Conservation (phyloP, 2,329 filamentous ascomycete species). For the Graphilbum sp. region DNA sequence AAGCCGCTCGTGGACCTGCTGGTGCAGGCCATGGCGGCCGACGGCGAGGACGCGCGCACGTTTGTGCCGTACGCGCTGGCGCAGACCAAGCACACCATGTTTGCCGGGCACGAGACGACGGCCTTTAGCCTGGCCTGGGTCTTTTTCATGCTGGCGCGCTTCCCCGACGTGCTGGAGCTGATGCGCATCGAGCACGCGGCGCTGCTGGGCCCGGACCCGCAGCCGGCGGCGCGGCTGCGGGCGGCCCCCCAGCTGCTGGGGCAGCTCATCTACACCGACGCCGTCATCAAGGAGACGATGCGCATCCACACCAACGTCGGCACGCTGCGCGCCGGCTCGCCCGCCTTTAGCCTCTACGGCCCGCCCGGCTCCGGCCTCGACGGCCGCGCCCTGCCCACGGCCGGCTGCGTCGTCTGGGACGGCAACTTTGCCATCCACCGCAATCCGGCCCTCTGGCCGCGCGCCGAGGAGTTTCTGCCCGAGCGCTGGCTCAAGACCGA, state of each 20-base stretch:
- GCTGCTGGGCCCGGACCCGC: slow-evolving; percentile 23
- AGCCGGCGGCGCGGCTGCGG: slow-evolving; percentile 21
- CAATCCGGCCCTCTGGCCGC: slow-evolving; percentile 23
- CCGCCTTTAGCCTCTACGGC: slow-evolving; percentile 23
- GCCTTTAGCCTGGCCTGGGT: slow-evolving; percentile 16
- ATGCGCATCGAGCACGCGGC: slow-evolving; percentile 29
- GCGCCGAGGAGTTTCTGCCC: slow-evolving; percentile 27
- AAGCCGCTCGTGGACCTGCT: slow-evolving; percentile 12
- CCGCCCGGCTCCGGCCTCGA: slow-evolving; percentile 12
- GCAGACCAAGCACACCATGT: slow-evolving; percentile 17
- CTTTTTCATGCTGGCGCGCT: slow-evolving; percentile 15
- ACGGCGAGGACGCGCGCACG: slow-evolving; percentile 6
- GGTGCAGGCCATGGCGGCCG: slow-evolving; percentile 13
- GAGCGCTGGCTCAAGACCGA: slow-evolving; percentile 26
- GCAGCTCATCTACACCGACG: slow-evolving; percentile 33
- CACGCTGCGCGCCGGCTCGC: slow-evolving; percentile 21
- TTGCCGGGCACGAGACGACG: slow-evolving; percentile 24
- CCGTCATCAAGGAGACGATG: slow-evolving; percentile 38
- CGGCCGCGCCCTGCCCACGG: slow-evolving; percentile 27
- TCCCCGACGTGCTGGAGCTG: slow-evolving; percentile 14
- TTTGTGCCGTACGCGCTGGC: slow-evolving; percentile 15
- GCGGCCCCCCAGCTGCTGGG: slow-evolving; percentile 29
- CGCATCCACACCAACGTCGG: slow-evolving; percentile 35
- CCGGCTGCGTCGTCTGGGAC: slow-evolving; percentile 24
- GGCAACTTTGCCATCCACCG: slow-evolving; percentile 21